Evolutionary conservation across 2,329 filamentous ascomycete genomes (phyloP), one percentile per base, ranked within the genome.

Genomic region (Thelonectria discophora): DNA sequence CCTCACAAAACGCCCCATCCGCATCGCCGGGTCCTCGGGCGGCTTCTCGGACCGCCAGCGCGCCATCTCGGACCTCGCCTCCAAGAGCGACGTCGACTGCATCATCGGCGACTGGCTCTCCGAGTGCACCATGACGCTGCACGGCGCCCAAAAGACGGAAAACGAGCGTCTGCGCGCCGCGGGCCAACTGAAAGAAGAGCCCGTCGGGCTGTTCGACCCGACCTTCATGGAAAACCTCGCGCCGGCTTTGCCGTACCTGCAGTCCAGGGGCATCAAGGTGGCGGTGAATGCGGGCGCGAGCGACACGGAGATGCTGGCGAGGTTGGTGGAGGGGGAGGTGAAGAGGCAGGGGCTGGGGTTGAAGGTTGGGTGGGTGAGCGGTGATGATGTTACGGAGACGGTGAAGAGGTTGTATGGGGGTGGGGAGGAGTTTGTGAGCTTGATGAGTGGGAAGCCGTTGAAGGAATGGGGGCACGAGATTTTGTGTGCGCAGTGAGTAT

Each of bases 31-130:
- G 58, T 74, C 78, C 45, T 79, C 77, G 15, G 78, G 79, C 27
- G 78, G 78, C 30, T 80, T 80, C 71, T 78, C 77, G 18, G 79
- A 80, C 66, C 74, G 79, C 37, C 76, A 79, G 60, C 74, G 77
- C 18, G 78, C 78, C 58, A 79, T 79, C 55, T 65, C 72, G 27
- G 75, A 76, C 32, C 72, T 81, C n/a, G 78, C 79, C 39, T 75
- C 75, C 62, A 69, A 77, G 71, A 65, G 73, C 64, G 73, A 74
- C 18, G 69, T 75, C 34, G 72, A 75, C 64, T 68, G 69, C 62
- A 74, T 72, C 58, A 71, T 73, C 46, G 71, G 71, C 32, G 69
- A 73, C 68, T 74, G 73, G 72, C 66, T 74, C 27, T 74, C 73
- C 30, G 74, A 75, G 49, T 68, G 69, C 60, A 76, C 71, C 43